phyloP scores from a whole-genome alignment of 805 yeast species.

The Metschnikowia kunwiensis region DNA sequence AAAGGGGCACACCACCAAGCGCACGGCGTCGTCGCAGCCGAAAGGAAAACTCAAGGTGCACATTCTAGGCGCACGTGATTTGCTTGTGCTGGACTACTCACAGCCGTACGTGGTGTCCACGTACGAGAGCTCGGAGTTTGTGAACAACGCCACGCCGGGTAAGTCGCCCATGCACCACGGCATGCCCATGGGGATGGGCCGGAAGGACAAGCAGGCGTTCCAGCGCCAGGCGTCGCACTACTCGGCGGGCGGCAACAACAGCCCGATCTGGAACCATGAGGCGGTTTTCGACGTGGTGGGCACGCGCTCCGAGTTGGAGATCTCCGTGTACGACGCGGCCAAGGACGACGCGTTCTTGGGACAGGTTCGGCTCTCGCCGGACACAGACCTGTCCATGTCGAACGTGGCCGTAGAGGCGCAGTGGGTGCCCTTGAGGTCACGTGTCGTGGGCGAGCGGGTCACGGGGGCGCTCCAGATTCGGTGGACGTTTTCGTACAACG shows the following conservation, averaged over 20 bases:
- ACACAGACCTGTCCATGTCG: conserved; percentile 36
- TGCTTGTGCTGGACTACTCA: conserved; percentile 54
- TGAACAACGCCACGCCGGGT: conserved; percentile 72
- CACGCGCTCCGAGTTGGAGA: conserved; percentile 75
- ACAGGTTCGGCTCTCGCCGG: conserved; percentile 71
- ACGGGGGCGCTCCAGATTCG: conserved; percentile 74
- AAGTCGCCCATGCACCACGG: conserved; percentile 25
- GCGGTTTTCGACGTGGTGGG: conserved; percentile 91
- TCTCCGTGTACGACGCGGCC: conserved; percentile 86
- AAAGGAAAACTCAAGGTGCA: conserved; percentile 81
- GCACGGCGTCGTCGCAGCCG: conserved; percentile 42
- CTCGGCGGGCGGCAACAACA: conserved; percentile 26
- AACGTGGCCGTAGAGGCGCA: conserved; percentile 47
- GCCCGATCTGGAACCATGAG: conserved; percentile 90
- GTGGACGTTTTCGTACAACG: conserved; percentile 63
- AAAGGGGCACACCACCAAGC: conserved; percentile 31
- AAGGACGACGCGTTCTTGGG: conserved; percentile 84
- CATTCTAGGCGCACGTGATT: conserved; percentile 74
- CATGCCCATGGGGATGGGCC: conserved; percentile 15
- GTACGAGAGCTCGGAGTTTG: conserved; percentile 86
- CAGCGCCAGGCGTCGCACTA: conserved; percentile 40
- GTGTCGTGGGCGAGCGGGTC: conserved; percentile 72
- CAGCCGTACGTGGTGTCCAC: conserved; percentile 90
- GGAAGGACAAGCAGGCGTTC: conserved; percentile 24
- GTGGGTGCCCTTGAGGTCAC: conserved; percentile 74